These are phyloP conservation scores for Zostera marina DNA, from an alignment of 116 monocot species.

Conservation along the genomic window DNA sequence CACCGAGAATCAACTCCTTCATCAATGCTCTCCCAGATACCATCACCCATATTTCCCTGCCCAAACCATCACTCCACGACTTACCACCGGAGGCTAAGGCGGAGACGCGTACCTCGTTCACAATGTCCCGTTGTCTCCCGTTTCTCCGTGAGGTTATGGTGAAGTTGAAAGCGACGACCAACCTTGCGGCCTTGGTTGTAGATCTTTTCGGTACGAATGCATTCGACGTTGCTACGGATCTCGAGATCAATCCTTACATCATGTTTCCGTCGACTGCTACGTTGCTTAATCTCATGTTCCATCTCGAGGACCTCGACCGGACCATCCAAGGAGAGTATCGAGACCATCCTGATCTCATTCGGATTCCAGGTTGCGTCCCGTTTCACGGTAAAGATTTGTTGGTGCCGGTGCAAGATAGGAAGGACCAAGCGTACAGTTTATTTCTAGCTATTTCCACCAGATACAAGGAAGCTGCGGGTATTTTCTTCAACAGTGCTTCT, in stretches of 20 bases:
- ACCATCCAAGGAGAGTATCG: slow-evolving; percentile 1
- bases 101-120: slow-evolving; percentile 6
- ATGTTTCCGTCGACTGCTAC: slow-evolving; percentile 21
- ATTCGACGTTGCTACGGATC: slow-evolving; percentile 15
- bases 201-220: slow-evolving; percentile 28
- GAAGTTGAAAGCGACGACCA: neutral
- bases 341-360: neutral
- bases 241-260: slow-evolving; percentile 19
- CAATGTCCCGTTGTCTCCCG: neutral
- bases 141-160: neutral
- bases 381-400: slow-evolving; percentile 28
- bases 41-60: neutral
- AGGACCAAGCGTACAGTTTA: slow-evolving; percentile 18
- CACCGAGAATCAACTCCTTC: slow-evolving; percentile 8
- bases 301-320: slow-evolving; percentile 5
- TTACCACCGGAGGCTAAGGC: neutral
- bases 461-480: slow-evolving; percentile 25
- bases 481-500: slow-evolving; percentile 48
- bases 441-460: slow-evolving; percentile 7
- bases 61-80: slow-evolving; percentile 1
- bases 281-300: slow-evolving; percentile 5
- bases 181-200: slow-evolving; percentile 21
- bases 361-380: slow-evolving; percentile 53
- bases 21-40: slow-evolving; percentile 2
- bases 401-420: slow-evolving; percentile 14